Conservation (phyloP, 164 flowering plant genomes). For the Macadamia tetraphylla region DNA sequence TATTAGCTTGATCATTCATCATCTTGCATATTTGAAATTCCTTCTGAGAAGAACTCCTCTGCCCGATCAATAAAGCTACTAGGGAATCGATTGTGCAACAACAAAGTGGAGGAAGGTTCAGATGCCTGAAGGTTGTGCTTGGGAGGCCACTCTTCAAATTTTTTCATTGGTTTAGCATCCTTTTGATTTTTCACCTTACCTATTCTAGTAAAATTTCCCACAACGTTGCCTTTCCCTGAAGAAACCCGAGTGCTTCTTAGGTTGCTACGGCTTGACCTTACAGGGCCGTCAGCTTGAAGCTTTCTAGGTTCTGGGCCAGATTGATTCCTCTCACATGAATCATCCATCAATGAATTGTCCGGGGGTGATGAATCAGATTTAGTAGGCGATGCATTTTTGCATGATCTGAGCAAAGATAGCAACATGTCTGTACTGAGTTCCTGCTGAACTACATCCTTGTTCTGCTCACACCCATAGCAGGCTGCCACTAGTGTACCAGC, state of each 20-base stretch:
- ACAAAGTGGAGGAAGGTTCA: constrained; percentile 23
- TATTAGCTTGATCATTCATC: not conserved
- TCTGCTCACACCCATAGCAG: constrained; percentile 85
- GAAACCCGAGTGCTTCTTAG: constrained; percentile 25
- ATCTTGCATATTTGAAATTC: not conserved
- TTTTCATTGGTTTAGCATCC: constrained; percentile 44
- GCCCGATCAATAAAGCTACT: not conserved
- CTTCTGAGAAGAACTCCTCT: not conserved
- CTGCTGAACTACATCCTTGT: constrained; percentile 71
- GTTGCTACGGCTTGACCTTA: constrained; percentile 34
- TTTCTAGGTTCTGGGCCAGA: constrained; percentile 37
- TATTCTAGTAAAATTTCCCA: constrained; percentile 29
- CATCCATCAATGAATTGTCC: constrained; percentile 27
- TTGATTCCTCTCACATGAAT: constrained; percentile 32
- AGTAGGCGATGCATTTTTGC: constrained; percentile 41
- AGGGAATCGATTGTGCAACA: constrained; percentile 1
- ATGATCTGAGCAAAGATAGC: constrained; percentile 65
- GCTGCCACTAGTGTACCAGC: constrained; percentile 82
- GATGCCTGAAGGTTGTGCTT: constrained; percentile 33
- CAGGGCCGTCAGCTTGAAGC: constrained; percentile 33
- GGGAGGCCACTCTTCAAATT: constrained; percentile 38
- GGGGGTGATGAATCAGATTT: constrained; percentile 20
- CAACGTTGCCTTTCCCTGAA: constrained; percentile 30
- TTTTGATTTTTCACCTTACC: constrained; percentile 48
- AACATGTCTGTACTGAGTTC: constrained; percentile 91